Evolutionary conservation across 1,284 basidiomycete species (phyloP), one percentile per base, ranked within the genome.

Genomic region (Ceratobasidium sp.): DNA sequence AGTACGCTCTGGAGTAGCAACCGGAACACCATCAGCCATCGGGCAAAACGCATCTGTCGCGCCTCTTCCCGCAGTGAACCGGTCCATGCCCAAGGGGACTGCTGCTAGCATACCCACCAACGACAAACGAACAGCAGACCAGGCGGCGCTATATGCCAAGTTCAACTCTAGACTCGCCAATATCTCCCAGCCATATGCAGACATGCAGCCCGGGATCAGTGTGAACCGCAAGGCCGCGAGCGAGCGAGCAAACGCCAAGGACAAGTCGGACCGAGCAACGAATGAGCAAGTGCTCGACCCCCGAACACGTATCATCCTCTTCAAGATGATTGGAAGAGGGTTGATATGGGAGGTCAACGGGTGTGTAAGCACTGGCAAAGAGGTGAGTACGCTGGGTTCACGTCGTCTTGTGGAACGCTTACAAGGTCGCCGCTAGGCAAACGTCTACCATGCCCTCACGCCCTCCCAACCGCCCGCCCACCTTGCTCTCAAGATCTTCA

Each of bases 401-500:
- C 50, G 20, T 38, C 41, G 35, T 38, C 71, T 23, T 35, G 38
- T 33, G 27, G 6, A n/a, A 27, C 10, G 38, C 20, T 27, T 18
- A 60, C 55, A 44, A 20, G 27, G 27, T 12, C 33, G 38, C 23
- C 55, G n/a, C 41, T 46, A 96, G 95, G 96, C 96, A 1, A 98
- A 97, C 81, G 96, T 98, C 8, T 98, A 98, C 83, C 95, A 96
- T 83, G 95, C 95, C 0, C 83, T 92, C 57, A 90, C 92, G 0
- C 90, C 92, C 0, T 88, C 89, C 12, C 85, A 86, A 20, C 84
- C 85, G 20, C 73, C 73, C 14, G 73, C 48, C 33, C 94, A 93
- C 83, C 86, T 97, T 46, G 96, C 97, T 0, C 88, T 99, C 80
- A 99, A 99, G 85, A 97, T 99, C 81, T 99, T 97, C 88, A 98